These are phyloP conservation scores for Larix sibirica DNA, from an alignment of 83 land plant species.

Conservation along the genomic window DNA sequence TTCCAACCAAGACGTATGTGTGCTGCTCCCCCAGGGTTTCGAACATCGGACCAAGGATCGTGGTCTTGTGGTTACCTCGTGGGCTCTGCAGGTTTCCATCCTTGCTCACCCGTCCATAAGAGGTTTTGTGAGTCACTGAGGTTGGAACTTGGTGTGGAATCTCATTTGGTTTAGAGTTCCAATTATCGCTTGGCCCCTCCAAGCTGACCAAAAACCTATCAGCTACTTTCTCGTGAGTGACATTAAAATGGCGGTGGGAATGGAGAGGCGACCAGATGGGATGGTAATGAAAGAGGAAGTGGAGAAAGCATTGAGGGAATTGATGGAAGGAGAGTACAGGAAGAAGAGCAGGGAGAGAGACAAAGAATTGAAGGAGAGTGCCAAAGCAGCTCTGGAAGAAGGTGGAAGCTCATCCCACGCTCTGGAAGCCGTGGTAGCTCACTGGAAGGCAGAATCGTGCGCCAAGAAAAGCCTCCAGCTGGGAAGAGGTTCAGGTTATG, in stretches of 20 bases:
- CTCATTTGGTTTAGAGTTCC: not conserved
- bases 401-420: not conserved
- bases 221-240: not conserved
- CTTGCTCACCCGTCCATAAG: not conserved
- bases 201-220: not conserved
- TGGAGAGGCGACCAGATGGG: not conserved
- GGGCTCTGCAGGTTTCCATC: conserved; percentile 59
- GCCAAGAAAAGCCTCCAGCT: too few relatives aligned
- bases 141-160: not conserved
- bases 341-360: not conserved
- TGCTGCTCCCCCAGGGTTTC: conserved; percentile 44
- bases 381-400: not conserved
- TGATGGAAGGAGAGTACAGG: not conserved
- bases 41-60: conserved; percentile 24
- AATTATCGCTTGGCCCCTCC: conserved; percentile 2
- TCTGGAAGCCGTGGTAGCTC: not conserved
- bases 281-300: not conserved
- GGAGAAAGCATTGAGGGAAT: not conserved
- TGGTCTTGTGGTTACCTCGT: conserved; percentile 37
- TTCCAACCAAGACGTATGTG: not conserved
- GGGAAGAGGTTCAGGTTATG: too few relatives aligned
- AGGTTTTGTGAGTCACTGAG: not conserved
- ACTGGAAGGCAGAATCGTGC: too few relatives aligned
- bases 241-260: not conserved
- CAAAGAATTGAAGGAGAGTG: not conserved